Base-by-base conservation (phyloP, 768 basidiomycete species). In the Boletellus ananas region DNA sequence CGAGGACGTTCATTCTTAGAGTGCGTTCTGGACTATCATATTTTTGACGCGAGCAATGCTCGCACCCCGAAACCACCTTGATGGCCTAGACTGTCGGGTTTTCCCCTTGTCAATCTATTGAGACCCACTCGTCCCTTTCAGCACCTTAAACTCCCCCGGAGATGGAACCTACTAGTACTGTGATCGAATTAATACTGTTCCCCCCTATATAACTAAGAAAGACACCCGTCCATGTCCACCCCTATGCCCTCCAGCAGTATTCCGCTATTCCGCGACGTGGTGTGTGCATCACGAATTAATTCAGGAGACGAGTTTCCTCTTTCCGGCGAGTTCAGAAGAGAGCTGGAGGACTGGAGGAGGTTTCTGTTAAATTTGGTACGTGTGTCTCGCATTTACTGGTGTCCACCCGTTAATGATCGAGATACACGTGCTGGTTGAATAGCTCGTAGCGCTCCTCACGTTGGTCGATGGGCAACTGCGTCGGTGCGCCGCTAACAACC, bases 391-490 rank as follows among this genome's bases (percentile, higher is more conserved):
- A 5, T 27, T 25, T 23, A 6, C 10, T 27, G 17, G n/a, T 17
- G 11, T 42, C 17, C 29, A 29, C 8, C 29, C 29, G 23, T 27
- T 34, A 25, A 12, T 5, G n/a, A 45, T 43, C 56, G n/a, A 58
- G 13, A 23, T 6, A 11, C 6, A 12, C 2, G 7, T 34, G 18
- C 23, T 3, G 13, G 34, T 18, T 8, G n/a, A 37, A 41, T 39
- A 68, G 67, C 62, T 67, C 38, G 46, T 58, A 48, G 51, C 57
- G n/a, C 63, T 67, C 51, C 56, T 67, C 25, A 47, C 57, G 66
- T 67, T 18, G 39, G 66, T 49, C 12, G 3, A 42, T 27, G 36
- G 25, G 21, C 16, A 14, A n/a, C 34, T 14, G 12, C 13, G 25
- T 34, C 18, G 11, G 6, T 7, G 21, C 12, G 20, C 20, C 18